Conservation (phyloP, 2,329 filamentous ascomycete genomes). For the Pleoardoris graminearum region DNA sequence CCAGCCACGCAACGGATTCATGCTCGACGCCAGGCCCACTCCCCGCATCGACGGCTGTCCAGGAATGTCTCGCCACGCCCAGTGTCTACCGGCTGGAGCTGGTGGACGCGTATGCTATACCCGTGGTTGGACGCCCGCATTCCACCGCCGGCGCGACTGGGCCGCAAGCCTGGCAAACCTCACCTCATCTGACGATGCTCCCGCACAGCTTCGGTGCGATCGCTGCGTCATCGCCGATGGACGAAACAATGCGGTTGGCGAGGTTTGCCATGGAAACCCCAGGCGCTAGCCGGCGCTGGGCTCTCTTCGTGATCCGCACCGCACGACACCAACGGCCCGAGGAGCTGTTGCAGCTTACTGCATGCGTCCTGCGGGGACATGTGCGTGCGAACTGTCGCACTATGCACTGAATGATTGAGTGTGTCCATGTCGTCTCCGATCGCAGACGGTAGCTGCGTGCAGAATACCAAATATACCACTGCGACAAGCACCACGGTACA, state of each 20-base stretch:
- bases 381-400: conserved; percentile 4
- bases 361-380: conserved; percentile 1
- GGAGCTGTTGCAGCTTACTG: conserved; percentile 5
- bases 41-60: conserved; percentile 7
- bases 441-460: too few relatives aligned
- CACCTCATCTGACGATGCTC: conserved; percentile 7
- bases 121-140: not conserved
- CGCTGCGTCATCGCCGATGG: not conserved
- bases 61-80: conserved; percentile 1
- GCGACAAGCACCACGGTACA: not conserved
- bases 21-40: conserved; percentile 6
- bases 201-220: too few relatives aligned
- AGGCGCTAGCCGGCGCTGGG: conserved; percentile 2
- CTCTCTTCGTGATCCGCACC: not conserved
- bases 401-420: not conserved
- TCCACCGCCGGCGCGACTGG: conserved; percentile 4
- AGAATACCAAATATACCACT: not conserved
- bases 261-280: conserved; percentile 15
- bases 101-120: too few relatives aligned
- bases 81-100: not conserved
- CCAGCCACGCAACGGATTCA: conserved; percentile 15
- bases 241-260: not conserved
- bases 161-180: not conserved
- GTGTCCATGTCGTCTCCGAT: not conserved
- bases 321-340: conserved; percentile 9